phyloP scores from a whole-genome alignment of 306 rosid genomes.

The Oxytropis ochrocephala region DNA sequence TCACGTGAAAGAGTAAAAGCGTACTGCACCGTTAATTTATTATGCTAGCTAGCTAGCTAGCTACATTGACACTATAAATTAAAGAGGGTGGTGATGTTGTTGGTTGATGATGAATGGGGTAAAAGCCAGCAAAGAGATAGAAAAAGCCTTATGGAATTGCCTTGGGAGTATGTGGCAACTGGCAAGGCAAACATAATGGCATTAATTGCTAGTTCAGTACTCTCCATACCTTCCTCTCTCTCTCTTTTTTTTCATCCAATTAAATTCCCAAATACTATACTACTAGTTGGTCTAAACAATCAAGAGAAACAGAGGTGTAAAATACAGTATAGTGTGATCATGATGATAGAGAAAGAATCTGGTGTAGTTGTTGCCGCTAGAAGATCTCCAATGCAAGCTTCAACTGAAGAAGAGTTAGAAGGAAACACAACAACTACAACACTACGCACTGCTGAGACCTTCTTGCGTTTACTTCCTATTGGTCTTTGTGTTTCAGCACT shows the following conservation, averaged over 20 bases:
- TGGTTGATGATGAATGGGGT: neutral
- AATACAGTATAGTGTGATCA: neutral
- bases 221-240: constrained; percentile 9
- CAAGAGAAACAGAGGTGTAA: too few relatives aligned
- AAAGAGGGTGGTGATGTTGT: neutral
- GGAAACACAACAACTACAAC: neutral
- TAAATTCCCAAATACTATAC: neutral
- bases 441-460: constrained; percentile 59
- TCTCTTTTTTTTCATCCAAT: neutral
- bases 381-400: constrained; percentile 26
- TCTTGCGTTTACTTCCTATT: constrained; percentile 66
- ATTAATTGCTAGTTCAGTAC: constrained; percentile 22
- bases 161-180: constrained; percentile 23
- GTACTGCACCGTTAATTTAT: neutral
- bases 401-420: constrained; percentile 1
- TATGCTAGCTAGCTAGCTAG: neutral
- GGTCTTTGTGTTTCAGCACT: constrained; percentile 76
- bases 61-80: neutral
- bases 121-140: neutral
- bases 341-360: constrained; percentile 16
- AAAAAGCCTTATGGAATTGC: neutral
- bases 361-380: neutral
- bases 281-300: neutral
- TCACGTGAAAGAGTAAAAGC: neutral
- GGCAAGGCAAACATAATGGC: constrained; percentile 22